phyloP scores from a whole-genome alignment of 768 basidiomycete species.

The Gymnopilus junonius region DNA sequence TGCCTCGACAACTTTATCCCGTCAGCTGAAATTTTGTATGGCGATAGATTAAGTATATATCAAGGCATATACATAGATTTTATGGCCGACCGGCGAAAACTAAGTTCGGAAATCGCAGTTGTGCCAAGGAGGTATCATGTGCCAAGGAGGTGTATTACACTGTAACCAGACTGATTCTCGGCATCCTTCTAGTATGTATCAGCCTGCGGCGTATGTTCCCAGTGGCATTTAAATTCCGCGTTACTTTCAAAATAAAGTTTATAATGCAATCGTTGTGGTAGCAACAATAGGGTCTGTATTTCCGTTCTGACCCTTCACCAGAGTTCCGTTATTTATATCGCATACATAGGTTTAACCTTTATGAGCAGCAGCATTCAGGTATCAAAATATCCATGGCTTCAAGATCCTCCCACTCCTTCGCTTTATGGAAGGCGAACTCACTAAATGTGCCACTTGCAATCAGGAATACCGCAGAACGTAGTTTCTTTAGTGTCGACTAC shows the following conservation, averaged over 20 bases:
- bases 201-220: not conserved
- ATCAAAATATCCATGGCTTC: conserved; percentile 10
- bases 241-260: not conserved
- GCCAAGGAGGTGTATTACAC: no score
- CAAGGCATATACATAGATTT: no score
- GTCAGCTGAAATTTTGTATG: no score
- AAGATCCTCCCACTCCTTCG: conserved; percentile 20
- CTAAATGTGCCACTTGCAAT: conserved; percentile 10
- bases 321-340: not conserved
- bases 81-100: no score
- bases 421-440: conserved; percentile 12
- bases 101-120: no score
- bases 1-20: no score
- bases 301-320: not conserved
- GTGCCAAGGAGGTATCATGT: no score
- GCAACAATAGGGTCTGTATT: not conserved
- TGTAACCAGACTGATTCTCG: not conserved
- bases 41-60: no score
- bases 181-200: not conserved
- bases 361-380: not conserved
- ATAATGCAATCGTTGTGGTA: not conserved
- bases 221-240: not conserved
- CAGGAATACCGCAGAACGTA: conserved; percentile 4
- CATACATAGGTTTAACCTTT: not conserved
- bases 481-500: conserved; percentile 46